Evolutionary conservation across 805 yeast species (phyloP), one percentile per base, ranked within the genome.

Genomic region (Ogataea populi-albae): DNA sequence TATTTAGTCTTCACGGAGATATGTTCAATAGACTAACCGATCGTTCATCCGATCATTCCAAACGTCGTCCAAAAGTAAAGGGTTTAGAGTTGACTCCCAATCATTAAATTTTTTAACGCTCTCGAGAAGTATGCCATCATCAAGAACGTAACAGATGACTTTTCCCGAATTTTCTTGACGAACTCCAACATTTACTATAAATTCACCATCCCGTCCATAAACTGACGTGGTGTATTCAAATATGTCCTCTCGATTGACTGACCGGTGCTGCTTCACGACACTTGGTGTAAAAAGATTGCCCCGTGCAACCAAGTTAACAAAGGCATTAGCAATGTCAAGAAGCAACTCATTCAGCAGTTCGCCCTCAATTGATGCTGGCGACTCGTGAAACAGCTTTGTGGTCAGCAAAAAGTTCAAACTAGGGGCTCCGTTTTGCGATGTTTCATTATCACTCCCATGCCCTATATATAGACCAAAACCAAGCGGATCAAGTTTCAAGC

Each of bases 391-490:
- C 4, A 7, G 14, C 29, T 27, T 40, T 30, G 34, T 43, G 2
- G 49, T 36, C 3, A 47, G 8, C 3, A 47, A 21, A 15, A 41
- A 24, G 9, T 25, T 17, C 3, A 40, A 30, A n/a, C n/a, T n/a
- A n/a, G n/a, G n/a, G n/a, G n/a, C n/a, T n/a, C n/a, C n/a, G 8
- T 17, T 17, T 14, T 24, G 21, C 10, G 22, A 17, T 4, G 24
- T 18, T 6, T 33, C 23, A 11, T 6, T 17, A 14, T 19, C 23
- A 25, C 26, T 32, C 4, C 23, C 21, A 6, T 26, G 16, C 10
- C 46, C 53, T n/a, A 45, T 7, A 20, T 30, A 51, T 9, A 51
- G 12, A 1, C 48, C 49, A 26, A 23, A 40, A 1, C 58, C 58
- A 14, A 44, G 24, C n/a, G 46, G 44, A 8, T 9, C 17, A n/a